These are phyloP conservation scores for Hypoxylon fragiforme DNA, from an alignment of 495 filamentous ascomycete species.

Conservation along the genomic window DNA sequence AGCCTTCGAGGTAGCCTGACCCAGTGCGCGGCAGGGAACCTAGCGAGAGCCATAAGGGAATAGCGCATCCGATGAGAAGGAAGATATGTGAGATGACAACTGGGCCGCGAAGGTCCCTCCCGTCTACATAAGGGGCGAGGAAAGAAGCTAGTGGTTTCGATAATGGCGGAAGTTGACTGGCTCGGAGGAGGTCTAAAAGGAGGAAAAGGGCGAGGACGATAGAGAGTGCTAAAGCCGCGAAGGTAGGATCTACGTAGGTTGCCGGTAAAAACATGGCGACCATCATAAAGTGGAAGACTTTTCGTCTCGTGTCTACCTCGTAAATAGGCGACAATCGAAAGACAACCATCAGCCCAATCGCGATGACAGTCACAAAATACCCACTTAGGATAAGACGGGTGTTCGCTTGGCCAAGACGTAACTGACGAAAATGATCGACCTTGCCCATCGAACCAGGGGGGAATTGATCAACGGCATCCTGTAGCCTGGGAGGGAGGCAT, in stretches of 20 bases:
- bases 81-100: conserved; percentile 97
- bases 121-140: conserved; percentile 91
- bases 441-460: conserved; percentile 52
- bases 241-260: conserved; percentile 82
- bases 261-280: conserved; percentile 91
- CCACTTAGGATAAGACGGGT: conserved; percentile 74
- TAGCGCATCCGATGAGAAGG: conserved; percentile 91
- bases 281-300: conserved; percentile 99
- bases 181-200: conserved; percentile 84
- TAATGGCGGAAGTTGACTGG: conserved; percentile 86
- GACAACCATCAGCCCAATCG: conserved; percentile 71
- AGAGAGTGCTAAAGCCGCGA: conserved; percentile 73
- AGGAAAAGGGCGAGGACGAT: conserved; percentile 81
- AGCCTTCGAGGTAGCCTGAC: conserved; percentile 60
- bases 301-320: conserved; percentile 95
- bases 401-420: conserved; percentile 71
- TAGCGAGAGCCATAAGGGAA: conserved; percentile 89
- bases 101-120: conserved; percentile 86
- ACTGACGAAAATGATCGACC: conserved; percentile 60
- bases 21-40: conserved; percentile 61
- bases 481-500: conserved; percentile 60
- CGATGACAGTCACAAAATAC: conserved; percentile 72
- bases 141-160: conserved; percentile 81
- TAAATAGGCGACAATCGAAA: conserved; percentile 67
- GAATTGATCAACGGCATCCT: conserved; percentile 28